Percentiles rank a stretch among this genome's conserved stretches.
These are phyloP conservation scores for Corymbia citriodora DNA, from an alignment of 441 rosid genomes.

Conservation along the genomic window DNA sequence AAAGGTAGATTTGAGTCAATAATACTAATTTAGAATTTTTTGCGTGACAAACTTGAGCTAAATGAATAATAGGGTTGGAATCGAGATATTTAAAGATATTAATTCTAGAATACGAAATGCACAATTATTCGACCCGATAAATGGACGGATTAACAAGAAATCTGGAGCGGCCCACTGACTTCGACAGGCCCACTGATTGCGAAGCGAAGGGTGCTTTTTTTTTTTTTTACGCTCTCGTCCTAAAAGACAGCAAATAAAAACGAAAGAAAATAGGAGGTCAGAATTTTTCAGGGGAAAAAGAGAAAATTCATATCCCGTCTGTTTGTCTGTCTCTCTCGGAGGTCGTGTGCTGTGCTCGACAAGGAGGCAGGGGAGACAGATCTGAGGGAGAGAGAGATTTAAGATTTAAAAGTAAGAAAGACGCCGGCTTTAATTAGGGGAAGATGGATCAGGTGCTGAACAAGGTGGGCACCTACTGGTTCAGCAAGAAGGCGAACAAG, in stretches of 20 bases:
- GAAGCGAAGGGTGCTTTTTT: background rate
- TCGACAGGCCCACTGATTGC: background rate
- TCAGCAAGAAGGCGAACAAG: conserved; percentile 12
- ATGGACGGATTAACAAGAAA: background rate
- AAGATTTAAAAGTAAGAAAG: background rate
- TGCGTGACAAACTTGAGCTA: background rate
- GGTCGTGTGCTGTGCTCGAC: background rate
- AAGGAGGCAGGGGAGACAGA: background rate
- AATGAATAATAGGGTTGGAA: background rate
- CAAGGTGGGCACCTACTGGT: conserved; percentile 13
- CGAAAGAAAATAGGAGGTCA: background rate
- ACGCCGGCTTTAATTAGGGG: background rate
- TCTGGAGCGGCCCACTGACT: background rate
- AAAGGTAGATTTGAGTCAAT: background rate
- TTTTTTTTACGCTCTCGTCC: background rate
- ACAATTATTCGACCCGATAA: background rate
- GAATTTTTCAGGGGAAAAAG: background rate
- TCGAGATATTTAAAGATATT: background rate
- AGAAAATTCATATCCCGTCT: background rate
- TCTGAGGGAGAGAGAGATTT: background rate
- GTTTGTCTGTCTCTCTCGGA: background rate
- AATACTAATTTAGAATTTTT: no score
- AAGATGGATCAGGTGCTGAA: conserved; percentile 11
- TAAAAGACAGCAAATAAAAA: background rate
- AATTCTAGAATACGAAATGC: background rate